Percentiles rank a stretch among this genome's conserved stretches.
Evolutionary conservation across 2,329 filamentous ascomycete genomes (phyloP).

Genomic region (Trichoderma endophyticum): DNA sequence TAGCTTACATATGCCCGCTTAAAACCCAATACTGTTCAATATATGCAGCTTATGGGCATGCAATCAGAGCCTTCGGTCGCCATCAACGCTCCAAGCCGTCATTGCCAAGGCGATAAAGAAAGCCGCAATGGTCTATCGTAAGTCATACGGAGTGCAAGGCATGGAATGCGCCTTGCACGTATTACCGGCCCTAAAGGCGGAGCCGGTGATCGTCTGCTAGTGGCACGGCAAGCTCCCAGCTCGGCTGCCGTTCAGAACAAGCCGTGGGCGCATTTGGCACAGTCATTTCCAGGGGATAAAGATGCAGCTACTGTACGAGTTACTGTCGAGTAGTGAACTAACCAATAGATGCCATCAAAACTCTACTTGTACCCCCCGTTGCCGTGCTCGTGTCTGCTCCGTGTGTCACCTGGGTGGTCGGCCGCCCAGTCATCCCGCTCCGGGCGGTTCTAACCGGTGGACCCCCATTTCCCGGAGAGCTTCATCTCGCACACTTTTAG

Average conservation of each 20-base stretch:
- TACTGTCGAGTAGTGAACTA: neutral
- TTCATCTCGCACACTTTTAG: conserved; percentile 11
- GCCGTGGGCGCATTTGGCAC: neutral
- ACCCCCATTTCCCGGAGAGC: conserved; percentile 3
- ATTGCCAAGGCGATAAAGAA: neutral
- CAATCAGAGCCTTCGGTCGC: neutral
- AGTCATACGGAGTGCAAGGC: neutral
- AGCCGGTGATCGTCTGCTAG: conserved; percentile 14
- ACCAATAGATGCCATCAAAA: neutral
- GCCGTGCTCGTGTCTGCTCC: neutral
- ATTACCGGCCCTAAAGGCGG: conserved; percentile 12
- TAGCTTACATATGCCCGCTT: neutral
- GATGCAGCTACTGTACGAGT: neutral
- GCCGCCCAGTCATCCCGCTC: conserved; percentile 8
- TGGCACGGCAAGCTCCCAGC: neutral
- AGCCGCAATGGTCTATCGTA: neutral
- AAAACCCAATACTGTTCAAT: neutral
- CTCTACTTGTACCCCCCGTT: neutral
- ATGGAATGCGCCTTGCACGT: neutral
- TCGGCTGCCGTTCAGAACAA: neutral
- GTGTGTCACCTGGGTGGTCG: neutral
- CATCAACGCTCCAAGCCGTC: neutral
- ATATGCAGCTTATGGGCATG: neutral
- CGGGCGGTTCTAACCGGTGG: conserved; percentile 3
- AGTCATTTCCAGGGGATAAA: neutral